Base-by-base conservation (phyloP, 305 asterid genomes). In the Solanum hybrid region DNA sequence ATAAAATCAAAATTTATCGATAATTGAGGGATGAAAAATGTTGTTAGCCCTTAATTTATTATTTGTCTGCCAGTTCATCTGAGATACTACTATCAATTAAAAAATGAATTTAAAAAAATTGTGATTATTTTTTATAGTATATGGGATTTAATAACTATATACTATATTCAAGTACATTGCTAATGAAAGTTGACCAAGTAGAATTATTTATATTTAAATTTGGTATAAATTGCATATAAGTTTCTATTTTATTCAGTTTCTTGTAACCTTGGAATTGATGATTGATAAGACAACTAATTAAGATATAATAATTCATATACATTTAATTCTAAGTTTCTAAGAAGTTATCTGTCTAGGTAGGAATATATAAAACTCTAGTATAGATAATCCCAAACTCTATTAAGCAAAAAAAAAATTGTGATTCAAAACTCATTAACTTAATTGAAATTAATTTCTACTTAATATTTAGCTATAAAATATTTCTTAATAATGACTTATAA, bases 11-110 rank as follows among this genome's bases (percentile, higher is more conserved):
- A 88, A 86, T n/a, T 77, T 40, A 10, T 51, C n/a, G 26, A 31
- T 75, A 40, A 79, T 86, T 72, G 77, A 56, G 32, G 77, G 19
- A 26, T 27, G 17, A 71, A 24, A 24, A 24, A 71, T 71, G 14
- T 26, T 27, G 15, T 72, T 72, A 11, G 34, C 27, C 88, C 90
- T 87, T 69, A 72, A 87, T 85, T 73, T 85, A 29, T 73, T 17
- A 36, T 51, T 31, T 80, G 8, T 11, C 82, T 90, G 91, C 88
- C 94, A 91, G 91, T 79, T 90, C 93, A 93, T 91, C 69, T 85
- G 86, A 91, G 90, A 75, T 87, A 45, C 78, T 17, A 34, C 66
- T 38, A 80, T 38, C 86, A 12, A 12, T 38, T 80, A 38, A 38
- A 80, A 24, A 29, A 73, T 66, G 75, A n/a, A n/a, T 15, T 15